Evolutionary conservation across 2,329 filamentous ascomycete genomes (phyloP).

Genomic region (Coleophoma cylindrospora): DNA sequence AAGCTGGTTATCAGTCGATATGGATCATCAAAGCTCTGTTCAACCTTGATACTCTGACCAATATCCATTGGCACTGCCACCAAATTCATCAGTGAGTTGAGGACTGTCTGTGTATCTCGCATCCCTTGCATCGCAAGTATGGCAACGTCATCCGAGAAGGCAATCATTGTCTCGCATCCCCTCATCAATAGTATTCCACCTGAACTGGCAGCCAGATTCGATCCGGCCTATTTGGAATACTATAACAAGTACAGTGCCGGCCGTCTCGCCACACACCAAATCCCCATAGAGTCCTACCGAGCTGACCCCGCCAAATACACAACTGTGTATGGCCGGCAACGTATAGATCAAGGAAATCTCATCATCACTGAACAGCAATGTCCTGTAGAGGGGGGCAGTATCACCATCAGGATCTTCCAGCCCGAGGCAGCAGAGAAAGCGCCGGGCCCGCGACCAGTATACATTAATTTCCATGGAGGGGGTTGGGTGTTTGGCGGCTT

Average conservation of each 20-base stretch:
- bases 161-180: slow-evolving; percentile 23
- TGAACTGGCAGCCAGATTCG: slow-evolving; percentile 30
- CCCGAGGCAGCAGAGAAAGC: slow-evolving; percentile 21
- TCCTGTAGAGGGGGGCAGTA: slow-evolving; percentile 32
- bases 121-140: background rate
- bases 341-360: slow-evolving; percentile 27
- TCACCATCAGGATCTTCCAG: slow-evolving; percentile 34
- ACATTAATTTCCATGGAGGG: slow-evolving; percentile 28
- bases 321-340: slow-evolving; percentile 29
- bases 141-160: background rate
- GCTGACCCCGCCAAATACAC: slow-evolving; percentile 32
- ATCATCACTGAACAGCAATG: slow-evolving; percentile 34
- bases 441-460: slow-evolving; percentile 28
- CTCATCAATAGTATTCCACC: slow-evolving; percentile 34
- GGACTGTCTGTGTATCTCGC: no score
- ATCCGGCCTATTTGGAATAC: slow-evolving; percentile 34
- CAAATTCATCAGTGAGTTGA: background rate
- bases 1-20: no score
- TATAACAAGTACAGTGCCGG: slow-evolving; percentile 36
- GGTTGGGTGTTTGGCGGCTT: slow-evolving; percentile 37
- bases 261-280: slow-evolving; percentile 34
- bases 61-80: background rate
- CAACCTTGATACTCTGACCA: background rate
- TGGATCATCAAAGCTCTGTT: no score
- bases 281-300: slow-evolving; percentile 25